Evolutionary conservation across 2,329 filamentous ascomycete species (phyloP).

Genomic region (Cladosporium cucumerinum): DNA sequence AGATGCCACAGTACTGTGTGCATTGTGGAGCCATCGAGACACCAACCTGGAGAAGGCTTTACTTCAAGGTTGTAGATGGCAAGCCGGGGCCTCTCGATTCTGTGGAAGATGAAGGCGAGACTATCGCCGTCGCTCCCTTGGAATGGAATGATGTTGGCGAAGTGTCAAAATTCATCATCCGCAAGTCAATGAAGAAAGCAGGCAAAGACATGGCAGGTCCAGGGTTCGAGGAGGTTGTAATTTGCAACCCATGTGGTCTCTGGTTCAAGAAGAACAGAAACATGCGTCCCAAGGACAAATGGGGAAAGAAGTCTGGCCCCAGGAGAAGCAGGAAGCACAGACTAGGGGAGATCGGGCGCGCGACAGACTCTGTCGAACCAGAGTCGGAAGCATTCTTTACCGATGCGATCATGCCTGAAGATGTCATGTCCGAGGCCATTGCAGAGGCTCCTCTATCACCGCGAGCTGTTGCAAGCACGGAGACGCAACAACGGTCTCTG

Average conservation of each 20-base stretch:
- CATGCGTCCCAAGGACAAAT: conserved; percentile 79
- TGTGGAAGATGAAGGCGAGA: conserved; percentile 67
- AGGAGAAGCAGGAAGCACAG: conserved; percentile 30
- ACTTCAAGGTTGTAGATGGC: conserved; percentile 71
- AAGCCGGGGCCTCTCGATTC: conserved; percentile 67
- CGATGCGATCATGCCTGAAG: conserved; percentile 28
- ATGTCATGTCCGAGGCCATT: conserved; percentile 16
- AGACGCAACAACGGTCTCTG: conserved; percentile 17
- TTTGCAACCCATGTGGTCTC: conserved; percentile 95
- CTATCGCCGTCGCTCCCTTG: conserved; percentile 70
- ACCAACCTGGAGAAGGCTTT: conserved; percentile 92
- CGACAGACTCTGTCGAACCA: conserved; percentile 31
- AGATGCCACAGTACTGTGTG: conserved; percentile 82
- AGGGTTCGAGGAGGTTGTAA: conserved; percentile 65
- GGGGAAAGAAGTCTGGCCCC: conserved; percentile 53
- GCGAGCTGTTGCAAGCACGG: not conserved
- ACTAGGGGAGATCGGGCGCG: conserved; percentile 16
- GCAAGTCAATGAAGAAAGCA: conserved; percentile 71
- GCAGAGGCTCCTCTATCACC: not conserved
- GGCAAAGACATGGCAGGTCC: conserved; percentile 29
- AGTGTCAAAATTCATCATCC: conserved; percentile 65
- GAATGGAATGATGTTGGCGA: conserved; percentile 58
- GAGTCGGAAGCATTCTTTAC: conserved; percentile 34
- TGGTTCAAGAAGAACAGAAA: conserved; percentile 87
- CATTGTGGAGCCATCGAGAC: conserved; percentile 97